Conservation (phyloP, 495 filamentous ascomycete species). For the Hyaloscypha finlandica region DNA sequence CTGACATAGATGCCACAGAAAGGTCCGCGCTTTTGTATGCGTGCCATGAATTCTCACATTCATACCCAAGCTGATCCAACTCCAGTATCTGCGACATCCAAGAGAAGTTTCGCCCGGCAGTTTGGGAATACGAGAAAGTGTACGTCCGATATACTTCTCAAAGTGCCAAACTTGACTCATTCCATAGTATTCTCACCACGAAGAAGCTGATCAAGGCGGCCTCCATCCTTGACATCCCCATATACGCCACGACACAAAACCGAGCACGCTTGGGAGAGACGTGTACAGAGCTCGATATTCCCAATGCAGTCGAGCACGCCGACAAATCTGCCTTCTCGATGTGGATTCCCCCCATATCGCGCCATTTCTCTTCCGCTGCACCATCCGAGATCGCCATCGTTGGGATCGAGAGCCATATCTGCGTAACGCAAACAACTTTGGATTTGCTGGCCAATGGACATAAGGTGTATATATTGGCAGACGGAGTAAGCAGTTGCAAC, state of each 20-base stretch:
- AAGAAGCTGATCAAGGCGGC: constrained; percentile 55
- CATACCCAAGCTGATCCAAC: constrained; percentile 4
- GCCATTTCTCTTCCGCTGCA: constrained; percentile 39
- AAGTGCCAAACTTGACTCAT: constrained; percentile 11
- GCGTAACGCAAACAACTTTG: constrained; percentile 87
- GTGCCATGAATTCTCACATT: not conserved
- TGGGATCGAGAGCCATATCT: constrained; percentile 94
- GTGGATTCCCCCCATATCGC: constrained; percentile 54
- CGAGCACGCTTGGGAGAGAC: constrained; percentile 73
- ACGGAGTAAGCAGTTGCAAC: constrained; percentile 88
- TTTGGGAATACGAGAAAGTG: constrained; percentile 83
- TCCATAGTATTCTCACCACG: constrained; percentile 50
- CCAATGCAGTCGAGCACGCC: constrained; percentile 35
- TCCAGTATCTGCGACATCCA: constrained; percentile 91
- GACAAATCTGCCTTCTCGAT: constrained; percentile 88
- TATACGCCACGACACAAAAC: constrained; percentile 85
- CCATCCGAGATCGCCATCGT: constrained; percentile 60
- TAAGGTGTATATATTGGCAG: constrained; percentile 84
- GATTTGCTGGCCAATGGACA: constrained; percentile 76
- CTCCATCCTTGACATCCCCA: constrained; percentile 69
- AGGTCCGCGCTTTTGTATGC: constrained; percentile 32
- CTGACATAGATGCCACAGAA: constrained; percentile 19
- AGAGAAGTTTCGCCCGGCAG: constrained; percentile 83
- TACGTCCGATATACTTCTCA: constrained; percentile 37
- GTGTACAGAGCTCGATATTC: constrained; percentile 58